Evolutionary conservation across 1,139 yeast species (phyloP).

Genomic region (Yamadazyma epiphylla): DNA sequence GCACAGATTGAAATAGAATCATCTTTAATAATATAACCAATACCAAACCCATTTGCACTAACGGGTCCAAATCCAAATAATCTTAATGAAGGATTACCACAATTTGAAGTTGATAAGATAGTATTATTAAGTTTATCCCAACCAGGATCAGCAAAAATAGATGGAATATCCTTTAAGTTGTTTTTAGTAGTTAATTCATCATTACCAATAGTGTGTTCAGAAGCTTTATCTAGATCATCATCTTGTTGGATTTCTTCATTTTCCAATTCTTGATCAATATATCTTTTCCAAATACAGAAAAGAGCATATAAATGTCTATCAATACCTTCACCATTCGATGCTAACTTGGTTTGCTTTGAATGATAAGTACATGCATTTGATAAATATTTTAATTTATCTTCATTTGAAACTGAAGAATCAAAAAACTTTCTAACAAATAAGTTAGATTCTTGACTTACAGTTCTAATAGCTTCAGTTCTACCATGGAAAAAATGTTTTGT

Average conservation of each 20-base stretch:
- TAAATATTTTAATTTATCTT: slow-evolving; percentile 58
- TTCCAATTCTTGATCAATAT: slow-evolving; percentile 36
- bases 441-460: slow-evolving; percentile 79
- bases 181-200: slow-evolving; percentile 10
- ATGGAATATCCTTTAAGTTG: slow-evolving; percentile 25
- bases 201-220: slow-evolving; percentile 22
- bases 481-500: slow-evolving; percentile 85
- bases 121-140: slow-evolving; percentile 58
- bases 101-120: slow-evolving; percentile 40
- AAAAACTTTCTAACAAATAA: slow-evolving; percentile 82
- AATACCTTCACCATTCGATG: slow-evolving; percentile 78
- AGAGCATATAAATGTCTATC: slow-evolving; percentile 88
- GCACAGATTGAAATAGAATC: slow-evolving; percentile 84
- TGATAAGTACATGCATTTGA: slow-evolving; percentile 71
- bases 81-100: slow-evolving; percentile 83
- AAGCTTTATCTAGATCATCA: slow-evolving; percentile 17
- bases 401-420: slow-evolving; percentile 58
- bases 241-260: slow-evolving; percentile 13
- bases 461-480: slow-evolving; percentile 85
- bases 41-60: slow-evolving; percentile 84
- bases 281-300: slow-evolving; percentile 85
- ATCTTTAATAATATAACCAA: slow-evolving; percentile 85
- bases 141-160: slow-evolving; percentile 70
- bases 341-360: slow-evolving; percentile 60
- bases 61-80: slow-evolving; percentile 94